phyloP scores from a whole-genome alignment of 2,329 filamentous ascomycete genomes.

The Penicillium sp. region DNA sequence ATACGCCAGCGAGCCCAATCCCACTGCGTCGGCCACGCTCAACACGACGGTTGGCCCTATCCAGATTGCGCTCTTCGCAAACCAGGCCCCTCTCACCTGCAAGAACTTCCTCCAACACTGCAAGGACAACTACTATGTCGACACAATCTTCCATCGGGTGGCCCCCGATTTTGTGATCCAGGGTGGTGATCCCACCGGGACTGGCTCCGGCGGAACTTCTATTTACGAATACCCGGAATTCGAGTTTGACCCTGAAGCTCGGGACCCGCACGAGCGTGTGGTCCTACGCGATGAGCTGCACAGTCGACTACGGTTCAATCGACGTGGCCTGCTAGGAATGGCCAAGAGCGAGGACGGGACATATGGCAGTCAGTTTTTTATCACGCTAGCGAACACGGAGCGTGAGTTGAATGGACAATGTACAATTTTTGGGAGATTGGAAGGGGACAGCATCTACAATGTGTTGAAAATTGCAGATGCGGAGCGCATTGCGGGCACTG shows the following conservation, averaged over 20 bases:
- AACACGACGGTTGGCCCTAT: conserved; percentile 89
- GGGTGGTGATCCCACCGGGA: conserved; percentile 90
- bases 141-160: conserved; percentile 89
- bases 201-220: conserved; percentile 84
- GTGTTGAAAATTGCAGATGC: conserved; percentile 88
- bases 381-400: conserved; percentile 76
- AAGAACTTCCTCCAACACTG: conserved; percentile 96
- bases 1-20: conserved; percentile 92
- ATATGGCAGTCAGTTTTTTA: conserved; percentile 96
- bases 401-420: conserved; percentile 86
- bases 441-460: conserved; percentile 94
- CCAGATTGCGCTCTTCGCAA: conserved; percentile 88
- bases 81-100: conserved; percentile 85
- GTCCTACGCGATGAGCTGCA: conserved; percentile 89
- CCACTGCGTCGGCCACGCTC: conserved; percentile 86
- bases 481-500: conserved; percentile 73
- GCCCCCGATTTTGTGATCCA: conserved; percentile 91
- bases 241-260: conserved; percentile 53
- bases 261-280: conserved; percentile 53
- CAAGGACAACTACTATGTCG: conserved; percentile 91
- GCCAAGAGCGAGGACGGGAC: conserved; percentile 72
- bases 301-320: conserved; percentile 86
- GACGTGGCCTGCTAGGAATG: conserved; percentile 90
- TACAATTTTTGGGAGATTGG: conserved; percentile 88
- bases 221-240: conserved; percentile 73